Conservation (phyloP, 257 asterid species). For the Solanum appendiculatum region DNA sequence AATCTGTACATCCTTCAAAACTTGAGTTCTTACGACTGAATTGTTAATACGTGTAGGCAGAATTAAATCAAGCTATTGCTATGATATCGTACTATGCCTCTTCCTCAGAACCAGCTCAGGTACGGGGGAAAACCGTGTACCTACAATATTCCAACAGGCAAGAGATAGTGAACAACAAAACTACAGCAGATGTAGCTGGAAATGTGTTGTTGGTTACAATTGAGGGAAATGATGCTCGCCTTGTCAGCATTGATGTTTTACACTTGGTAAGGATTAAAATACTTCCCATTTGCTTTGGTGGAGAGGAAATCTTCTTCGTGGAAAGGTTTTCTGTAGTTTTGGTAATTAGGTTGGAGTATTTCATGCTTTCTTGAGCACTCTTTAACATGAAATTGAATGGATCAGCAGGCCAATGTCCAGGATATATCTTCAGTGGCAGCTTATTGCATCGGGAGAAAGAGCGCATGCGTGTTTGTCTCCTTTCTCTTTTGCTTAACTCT, state of each 20-base stretch:
- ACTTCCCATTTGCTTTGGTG: background rate
- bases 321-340: background rate
- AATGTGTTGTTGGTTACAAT: constrained; percentile 93
- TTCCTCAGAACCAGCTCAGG: constrained; percentile 99
- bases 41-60: constrained; percentile 46
- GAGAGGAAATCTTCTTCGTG: background rate
- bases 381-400: constrained; percentile 91
- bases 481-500: constrained; percentile 89
- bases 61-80: constrained; percentile 92
- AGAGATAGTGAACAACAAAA: constrained; percentile 99
- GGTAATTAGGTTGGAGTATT: constrained; percentile 40
- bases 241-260: constrained; percentile 94
- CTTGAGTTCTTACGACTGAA: background rate
- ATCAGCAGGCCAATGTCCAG: constrained; percentile 99
- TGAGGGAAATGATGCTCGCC: constrained; percentile 97
- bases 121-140: constrained; percentile 98
- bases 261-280: constrained; percentile 72
- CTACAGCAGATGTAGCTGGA: constrained; percentile 99
- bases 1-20: background rate
- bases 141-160: constrained; percentile 99
- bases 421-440: constrained; percentile 99
- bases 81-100: constrained; percentile 99
- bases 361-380: constrained; percentile 40
- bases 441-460: constrained; percentile 90
- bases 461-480: constrained; percentile 99